Percentiles rank a stretch among this genome's conserved stretches.
Evolutionary conservation across 805 yeast genomes (phyloP).

Genomic region (Candida golubevii): DNA sequence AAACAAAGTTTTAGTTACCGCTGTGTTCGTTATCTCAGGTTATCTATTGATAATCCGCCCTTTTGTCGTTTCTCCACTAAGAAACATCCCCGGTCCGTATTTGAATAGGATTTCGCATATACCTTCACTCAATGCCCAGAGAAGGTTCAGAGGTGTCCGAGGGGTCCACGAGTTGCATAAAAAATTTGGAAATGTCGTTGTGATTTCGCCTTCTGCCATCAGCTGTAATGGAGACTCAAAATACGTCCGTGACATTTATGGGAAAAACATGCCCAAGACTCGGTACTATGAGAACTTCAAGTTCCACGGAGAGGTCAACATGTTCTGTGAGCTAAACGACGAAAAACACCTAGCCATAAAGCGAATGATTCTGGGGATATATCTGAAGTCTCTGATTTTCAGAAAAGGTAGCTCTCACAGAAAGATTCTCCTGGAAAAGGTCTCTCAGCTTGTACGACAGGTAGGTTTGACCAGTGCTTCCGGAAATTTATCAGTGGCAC

Average conservation of each 20-base stretch:
- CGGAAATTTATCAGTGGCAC: not conserved
- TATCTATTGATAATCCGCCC: too few relatives aligned
- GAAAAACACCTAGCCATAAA: conserved; percentile 24
- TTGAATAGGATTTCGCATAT: conserved; percentile 42
- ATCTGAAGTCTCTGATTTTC: conserved; percentile 32
- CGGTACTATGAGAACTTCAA: conserved; percentile 56
- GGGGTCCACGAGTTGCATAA: conserved; percentile 47
- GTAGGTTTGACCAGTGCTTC: conserved; percentile 25
- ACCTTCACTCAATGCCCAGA: conserved; percentile 33
- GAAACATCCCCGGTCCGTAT: conserved; percentile 56
- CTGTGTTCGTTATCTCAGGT: too few relatives aligned
- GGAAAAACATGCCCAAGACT: conserved; percentile 52
- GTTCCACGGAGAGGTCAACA: conserved; percentile 54
- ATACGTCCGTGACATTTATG: conserved; percentile 51
- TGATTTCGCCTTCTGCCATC: conserved; percentile 59
- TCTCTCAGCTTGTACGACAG: conserved; percentile 25
- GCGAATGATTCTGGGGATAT: conserved; percentile 27
- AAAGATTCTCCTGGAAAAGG: conserved; percentile 22
- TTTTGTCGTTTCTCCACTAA: conserved; percentile 44
- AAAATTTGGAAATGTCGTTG: conserved; percentile 57
- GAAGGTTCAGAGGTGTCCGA: conserved; percentile 40
- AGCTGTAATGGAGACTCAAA: conserved; percentile 50
- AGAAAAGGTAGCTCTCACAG: conserved; percentile 26
- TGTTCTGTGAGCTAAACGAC: conserved; percentile 54
- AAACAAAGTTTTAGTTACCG: too few relatives aligned